phyloP scores from a whole-genome alignment of 2,329 filamentous ascomycete genomes.

The Botrytis pseudocinerea region DNA sequence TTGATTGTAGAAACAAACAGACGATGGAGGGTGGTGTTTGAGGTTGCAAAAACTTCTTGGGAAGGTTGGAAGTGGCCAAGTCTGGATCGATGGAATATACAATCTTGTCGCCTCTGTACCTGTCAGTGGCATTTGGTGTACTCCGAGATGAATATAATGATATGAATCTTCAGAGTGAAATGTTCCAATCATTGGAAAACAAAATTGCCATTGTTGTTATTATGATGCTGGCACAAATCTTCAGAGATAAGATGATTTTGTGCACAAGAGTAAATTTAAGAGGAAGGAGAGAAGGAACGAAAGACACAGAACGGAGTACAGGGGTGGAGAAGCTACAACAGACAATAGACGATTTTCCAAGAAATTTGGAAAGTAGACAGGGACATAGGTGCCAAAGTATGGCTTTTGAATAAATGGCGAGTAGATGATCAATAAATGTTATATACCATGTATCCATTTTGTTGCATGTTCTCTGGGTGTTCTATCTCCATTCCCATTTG shows the following conservation, averaged over 20 bases:
- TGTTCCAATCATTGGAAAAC: not conserved
- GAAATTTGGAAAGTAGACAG: not conserved
- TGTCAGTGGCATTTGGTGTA: not conserved
- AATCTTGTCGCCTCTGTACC: not conserved
- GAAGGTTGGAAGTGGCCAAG: not conserved
- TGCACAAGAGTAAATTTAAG: not conserved
- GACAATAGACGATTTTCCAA: not conserved
- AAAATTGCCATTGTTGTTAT: not conserved
- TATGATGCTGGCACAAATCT: not conserved
- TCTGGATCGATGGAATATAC: not conserved
- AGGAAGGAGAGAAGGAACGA: not conserved
- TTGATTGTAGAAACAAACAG: too few species aligned
- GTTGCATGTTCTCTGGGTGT: not conserved
- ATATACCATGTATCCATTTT: not conserved
- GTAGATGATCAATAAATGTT: not conserved
- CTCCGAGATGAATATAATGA: not conserved
- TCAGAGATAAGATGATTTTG: not conserved
- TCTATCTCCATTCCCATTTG: not conserved
- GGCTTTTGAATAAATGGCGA: not conserved
- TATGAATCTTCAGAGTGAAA: not conserved
- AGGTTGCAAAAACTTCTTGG: not conserved
- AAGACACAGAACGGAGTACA: not conserved
- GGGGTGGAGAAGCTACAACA: not conserved
- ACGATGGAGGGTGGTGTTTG: not conserved
- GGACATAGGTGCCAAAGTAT: accelerated